A percentile compares a stretch with the other conserved stretches of the same genome.
phyloP scores from a whole-genome alignment of 306 rosid species.

The Castanopsis chinensis region DNA sequence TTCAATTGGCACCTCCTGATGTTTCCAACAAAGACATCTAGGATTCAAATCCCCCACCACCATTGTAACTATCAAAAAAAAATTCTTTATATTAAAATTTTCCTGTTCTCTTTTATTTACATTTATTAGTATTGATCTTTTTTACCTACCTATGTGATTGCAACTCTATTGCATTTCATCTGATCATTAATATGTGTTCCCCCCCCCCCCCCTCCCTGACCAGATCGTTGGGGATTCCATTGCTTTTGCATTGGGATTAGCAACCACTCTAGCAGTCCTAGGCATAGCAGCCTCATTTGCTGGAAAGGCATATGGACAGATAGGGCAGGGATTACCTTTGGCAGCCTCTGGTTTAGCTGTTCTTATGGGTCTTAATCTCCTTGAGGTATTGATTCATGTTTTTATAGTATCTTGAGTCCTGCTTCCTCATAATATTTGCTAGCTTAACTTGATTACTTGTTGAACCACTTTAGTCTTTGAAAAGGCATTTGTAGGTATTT shows the following conservation, averaged over 20 bases:
- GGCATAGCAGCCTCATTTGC: slow-evolving; percentile 92
- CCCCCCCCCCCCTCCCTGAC: not conserved
- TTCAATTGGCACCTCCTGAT: too few relatives aligned
- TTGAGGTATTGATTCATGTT: slow-evolving; percentile 53
- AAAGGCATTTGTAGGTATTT: not conserved
- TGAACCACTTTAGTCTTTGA: not conserved
- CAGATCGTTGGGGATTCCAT: slow-evolving; percentile 88
- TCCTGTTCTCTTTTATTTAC: not conserved
- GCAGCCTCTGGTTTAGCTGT: slow-evolving; percentile 94
- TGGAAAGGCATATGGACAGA: slow-evolving; percentile 97
- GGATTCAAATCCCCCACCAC: too few relatives aligned
- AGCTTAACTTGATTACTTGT: not conserved
- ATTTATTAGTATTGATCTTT: not conserved
- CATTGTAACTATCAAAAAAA: too few relatives aligned
- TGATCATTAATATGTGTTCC: not conserved
- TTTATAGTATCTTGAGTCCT: not conserved
- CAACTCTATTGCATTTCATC: not conserved
- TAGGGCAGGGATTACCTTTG: slow-evolving; percentile 91
- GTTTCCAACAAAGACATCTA: too few relatives aligned
- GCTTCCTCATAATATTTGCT: not conserved
- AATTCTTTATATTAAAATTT: not conserved
- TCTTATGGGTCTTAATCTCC: slow-evolving; percentile 90
- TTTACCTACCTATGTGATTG: not conserved
- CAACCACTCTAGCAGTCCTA: slow-evolving; percentile 84
- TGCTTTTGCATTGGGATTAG: slow-evolving; percentile 93